Conservation (phyloP, 73 alveolate genomes). For the Paramecium tetraurelia region DNA sequence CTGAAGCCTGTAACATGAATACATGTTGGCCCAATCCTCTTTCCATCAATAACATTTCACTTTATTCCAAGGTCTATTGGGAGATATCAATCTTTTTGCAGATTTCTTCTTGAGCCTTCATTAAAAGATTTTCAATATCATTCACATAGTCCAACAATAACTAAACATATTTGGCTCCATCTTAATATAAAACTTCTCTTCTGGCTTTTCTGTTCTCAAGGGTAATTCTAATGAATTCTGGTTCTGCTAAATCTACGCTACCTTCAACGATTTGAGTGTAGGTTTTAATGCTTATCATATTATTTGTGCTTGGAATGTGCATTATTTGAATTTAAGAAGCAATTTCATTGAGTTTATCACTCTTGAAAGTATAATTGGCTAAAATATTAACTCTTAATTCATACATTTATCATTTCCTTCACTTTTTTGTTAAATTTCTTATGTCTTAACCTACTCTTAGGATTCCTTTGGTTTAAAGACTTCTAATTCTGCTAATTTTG, state of each 20-base stretch:
- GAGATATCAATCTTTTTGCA: conserved; percentile 59
- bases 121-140: conserved; percentile 56
- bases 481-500: conserved; percentile 37
- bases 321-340: conserved; percentile 54
- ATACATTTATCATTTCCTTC: background rate
- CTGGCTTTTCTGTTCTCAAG: conserved; percentile 60
- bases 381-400: background rate
- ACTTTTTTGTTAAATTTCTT: background rate
- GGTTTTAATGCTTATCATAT: conserved; percentile 50
- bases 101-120: conserved; percentile 64
- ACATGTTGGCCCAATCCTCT: conserved; percentile 65
- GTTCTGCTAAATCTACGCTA: conserved; percentile 59
- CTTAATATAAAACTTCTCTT: conserved; percentile 58
- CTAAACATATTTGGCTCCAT: conserved; percentile 33
- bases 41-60: conserved; percentile 62
- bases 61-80: conserved; percentile 48
- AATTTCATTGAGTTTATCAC: conserved; percentile 56
- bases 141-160: conserved; percentile 44
- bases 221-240: conserved; percentile 54
- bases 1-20: conserved; percentile 61
- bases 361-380: conserved; percentile 30
- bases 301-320: conserved; percentile 59
- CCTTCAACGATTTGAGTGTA: conserved; percentile 58
- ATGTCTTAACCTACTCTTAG: background rate
- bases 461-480: conserved; percentile 35